A percentile compares a stretch with the other conserved stretches of the same genome.
phyloP scores from a whole-genome alignment of 768 basidiomycete genomes.

The Russula sp. region DNA sequence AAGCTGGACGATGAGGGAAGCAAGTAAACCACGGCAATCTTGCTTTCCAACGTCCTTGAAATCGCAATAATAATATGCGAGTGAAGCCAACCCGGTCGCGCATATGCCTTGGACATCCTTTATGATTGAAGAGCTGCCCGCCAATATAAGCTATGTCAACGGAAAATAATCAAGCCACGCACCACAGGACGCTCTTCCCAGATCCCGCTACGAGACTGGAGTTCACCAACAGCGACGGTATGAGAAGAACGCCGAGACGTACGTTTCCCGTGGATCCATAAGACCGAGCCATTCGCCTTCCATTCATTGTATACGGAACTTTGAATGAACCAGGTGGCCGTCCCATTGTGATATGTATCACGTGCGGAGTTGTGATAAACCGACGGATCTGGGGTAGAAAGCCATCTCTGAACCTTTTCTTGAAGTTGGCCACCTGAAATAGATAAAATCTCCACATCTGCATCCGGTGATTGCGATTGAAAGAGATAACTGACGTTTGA shows the following conservation, averaged over 20 bases:
- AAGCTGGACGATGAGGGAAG: background rate
- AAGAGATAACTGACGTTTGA: background rate
- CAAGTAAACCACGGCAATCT: background rate
- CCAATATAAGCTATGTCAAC: background rate
- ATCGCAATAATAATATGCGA: background rate
- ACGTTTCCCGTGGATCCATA: conserved; percentile 8
- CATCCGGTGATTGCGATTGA: background rate
- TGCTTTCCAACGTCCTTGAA: background rate
- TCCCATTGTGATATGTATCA: background rate
- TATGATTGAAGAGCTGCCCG: background rate
- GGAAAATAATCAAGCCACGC: background rate
- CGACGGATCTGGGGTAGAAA: background rate
- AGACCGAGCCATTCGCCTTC: background rate
- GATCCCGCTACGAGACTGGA: conserved; percentile 1
- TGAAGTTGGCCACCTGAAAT: background rate
- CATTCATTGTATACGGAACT: background rate
- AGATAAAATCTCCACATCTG: background rate
- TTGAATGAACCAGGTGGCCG: conserved; percentile 2
- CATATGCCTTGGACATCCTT: background rate
- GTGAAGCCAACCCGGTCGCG: background rate
- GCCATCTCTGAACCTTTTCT: background rate
- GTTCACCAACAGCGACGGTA: background rate
- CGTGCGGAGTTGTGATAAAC: background rate
- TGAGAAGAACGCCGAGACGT: background rate
- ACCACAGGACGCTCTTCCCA: conserved; percentile 6